Evolutionary conservation across 306 rosid genomes (phyloP), one percentile per base, ranked within the genome.

Genomic region (Castanea crenata): DNA sequence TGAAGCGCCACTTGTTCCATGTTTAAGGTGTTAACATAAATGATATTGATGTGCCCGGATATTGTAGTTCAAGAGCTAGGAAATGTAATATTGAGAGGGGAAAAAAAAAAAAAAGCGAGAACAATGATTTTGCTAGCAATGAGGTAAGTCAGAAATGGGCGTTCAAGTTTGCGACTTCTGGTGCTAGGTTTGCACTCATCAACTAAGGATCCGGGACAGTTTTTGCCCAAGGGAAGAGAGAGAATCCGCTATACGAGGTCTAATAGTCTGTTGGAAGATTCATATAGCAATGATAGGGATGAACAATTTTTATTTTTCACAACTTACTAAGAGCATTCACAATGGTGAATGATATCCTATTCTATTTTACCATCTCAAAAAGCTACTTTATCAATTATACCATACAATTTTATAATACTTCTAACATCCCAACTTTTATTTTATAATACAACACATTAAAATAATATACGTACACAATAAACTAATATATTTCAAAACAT

Each of bases 171-270:
- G 82, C 67, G 88, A 94, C 98, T 25, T 91, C 95, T 1, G 91
- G 97, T 23, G 98, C 98, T 14, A 88, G 98, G 80, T 94, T 94
- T 81, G 90, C 95, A 3, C 63, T 92, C 41, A 92, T 94, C 55
- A 90, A 94, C 82, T 83, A 81, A 49, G 76, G 23, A 23, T 25
- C 27, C 1, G 92, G 97, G 14, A 59, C 80, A 21, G 81, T 91
- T 85, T 87, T 79, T 11, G 89, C 92, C 12, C 90, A 94, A 85
- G 93, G 91, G 18, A 94, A 88, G 88, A 88, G 89, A 82, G 91
- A 84, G 15, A 91, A 92, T 78, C 97, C 90, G 0, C 67, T 59
- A 4, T 87, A 85, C 58, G 51, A 31, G 98, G 98, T 91, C 92
- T 34, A 34, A 2, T 34, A 55, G 12, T 67, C 57, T 7, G 13